A percentile compares a stretch with the other conserved stretches of the same genome.
These are phyloP conservation scores for Gracilariopsis chorda DNA, from an alignment of 23 red algal species.

Conservation along the genomic window DNA sequence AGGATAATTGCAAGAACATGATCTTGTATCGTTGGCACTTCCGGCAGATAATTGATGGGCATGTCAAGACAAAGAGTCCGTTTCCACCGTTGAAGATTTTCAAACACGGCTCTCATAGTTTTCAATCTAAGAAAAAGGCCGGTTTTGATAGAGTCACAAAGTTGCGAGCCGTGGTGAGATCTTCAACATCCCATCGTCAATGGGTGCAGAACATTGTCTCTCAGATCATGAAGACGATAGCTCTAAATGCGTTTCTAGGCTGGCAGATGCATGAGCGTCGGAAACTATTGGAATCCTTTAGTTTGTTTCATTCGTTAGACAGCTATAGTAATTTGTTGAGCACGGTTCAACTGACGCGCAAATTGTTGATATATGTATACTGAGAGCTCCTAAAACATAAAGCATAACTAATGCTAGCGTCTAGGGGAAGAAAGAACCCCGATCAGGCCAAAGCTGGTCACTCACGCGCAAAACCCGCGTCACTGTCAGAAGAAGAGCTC, in stretches of 20 bases:
- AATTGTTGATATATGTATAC: too few species aligned
- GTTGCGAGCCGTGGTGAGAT: neutral
- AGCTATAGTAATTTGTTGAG: neutral
- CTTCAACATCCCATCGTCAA: neutral
- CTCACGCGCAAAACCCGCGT: too few species aligned
- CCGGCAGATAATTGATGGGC: neutral
- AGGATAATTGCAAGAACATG: neutral
- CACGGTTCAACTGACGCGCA: too few species aligned
- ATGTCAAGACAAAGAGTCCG: neutral
- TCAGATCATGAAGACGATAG: neutral
- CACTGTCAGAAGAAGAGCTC: too few species aligned
- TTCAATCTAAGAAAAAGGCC: slow-evolving; percentile 14
- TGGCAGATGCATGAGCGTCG: neutral
- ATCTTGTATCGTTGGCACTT: neutral
- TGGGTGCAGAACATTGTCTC: slow-evolving; percentile 23
- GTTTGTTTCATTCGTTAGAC: neutral
- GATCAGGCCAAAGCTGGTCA: too few species aligned
- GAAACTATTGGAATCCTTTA: neutral
- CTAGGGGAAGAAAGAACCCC: too few species aligned
- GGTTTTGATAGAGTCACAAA: slow-evolving; percentile 13
- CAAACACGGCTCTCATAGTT: slow-evolving; percentile 3
- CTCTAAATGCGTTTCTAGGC: neutral
- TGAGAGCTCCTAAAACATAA: too few species aligned
- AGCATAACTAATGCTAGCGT: too few species aligned
- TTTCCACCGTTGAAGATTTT: slow-evolving; percentile 24